Conservation (phyloP, 805 yeast genomes). For the Pichia ethanolica region DNA sequence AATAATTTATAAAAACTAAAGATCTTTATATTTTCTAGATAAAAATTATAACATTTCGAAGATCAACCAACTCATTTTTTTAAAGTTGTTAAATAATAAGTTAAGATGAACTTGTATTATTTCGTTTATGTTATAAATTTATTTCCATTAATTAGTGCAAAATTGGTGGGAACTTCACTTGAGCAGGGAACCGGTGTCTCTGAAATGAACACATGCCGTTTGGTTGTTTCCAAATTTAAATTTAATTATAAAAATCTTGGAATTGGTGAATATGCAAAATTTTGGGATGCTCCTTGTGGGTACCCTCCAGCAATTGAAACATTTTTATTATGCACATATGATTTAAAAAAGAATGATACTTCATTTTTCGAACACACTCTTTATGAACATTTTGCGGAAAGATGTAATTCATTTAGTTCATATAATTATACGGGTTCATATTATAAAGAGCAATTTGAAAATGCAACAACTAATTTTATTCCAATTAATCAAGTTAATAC, state of each 20-base stretch:
- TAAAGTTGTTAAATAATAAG: no score
- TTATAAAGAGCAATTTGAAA: constrained; percentile 18
- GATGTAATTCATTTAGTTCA: neutral
- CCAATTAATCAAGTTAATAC: neutral
- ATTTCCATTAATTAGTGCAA: neutral
- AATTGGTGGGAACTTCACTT: neutral
- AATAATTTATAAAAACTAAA: no score
- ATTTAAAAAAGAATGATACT: constrained; percentile 3
- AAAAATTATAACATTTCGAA: no score
- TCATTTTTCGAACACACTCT: neutral
- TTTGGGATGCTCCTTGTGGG: constrained; percentile 6
- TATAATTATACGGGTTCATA: constrained; percentile 11
- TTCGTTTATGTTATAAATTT: no score
- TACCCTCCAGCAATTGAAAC: constrained; percentile 16
- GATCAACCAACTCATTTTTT: no score
- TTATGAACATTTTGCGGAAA: neutral
- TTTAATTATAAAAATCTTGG: constrained; percentile 7
- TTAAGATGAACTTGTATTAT: no score
- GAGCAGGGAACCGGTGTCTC: constrained; percentile 2
- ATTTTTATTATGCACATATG: constrained; percentile 13
- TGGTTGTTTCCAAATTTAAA: neutral
- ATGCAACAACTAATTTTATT: constrained; percentile 19
- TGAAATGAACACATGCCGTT: constrained; percentile 11
- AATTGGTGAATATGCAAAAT: neutral
- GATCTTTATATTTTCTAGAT: no score